Conservation (phyloP, 2,329 filamentous ascomycete species). For the Venturia asperata region DNA sequence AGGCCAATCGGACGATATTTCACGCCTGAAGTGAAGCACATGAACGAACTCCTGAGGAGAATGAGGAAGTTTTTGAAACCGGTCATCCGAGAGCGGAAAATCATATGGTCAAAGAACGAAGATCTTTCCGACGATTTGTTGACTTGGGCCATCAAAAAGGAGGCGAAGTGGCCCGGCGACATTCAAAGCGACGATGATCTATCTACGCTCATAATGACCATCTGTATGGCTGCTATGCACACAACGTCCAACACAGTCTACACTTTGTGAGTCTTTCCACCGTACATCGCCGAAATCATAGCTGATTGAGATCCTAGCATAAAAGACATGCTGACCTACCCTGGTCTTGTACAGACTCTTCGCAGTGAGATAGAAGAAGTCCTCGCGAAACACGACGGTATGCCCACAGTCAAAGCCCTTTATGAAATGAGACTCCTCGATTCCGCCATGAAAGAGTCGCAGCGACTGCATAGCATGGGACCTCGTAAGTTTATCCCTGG, state of each 20-base stretch:
- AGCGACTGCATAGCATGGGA: constrained; percentile 16
- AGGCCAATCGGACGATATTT: neutral
- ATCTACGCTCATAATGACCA: no score
- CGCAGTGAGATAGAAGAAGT: neutral
- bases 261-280: neutral
- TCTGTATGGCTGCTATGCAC: neutral
- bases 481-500: neutral
- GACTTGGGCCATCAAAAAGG: neutral
- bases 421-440: constrained; percentile 25
- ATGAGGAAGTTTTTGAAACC: neutral
- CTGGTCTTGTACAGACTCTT: neutral
- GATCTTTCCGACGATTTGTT: neutral
- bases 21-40: constrained; percentile 20
- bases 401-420: constrained; percentile 31
- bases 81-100: neutral
- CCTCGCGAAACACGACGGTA: neutral
- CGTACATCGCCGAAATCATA: rapidly evolving
- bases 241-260: neutral
- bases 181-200: neutral
- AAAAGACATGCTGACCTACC: neutral
- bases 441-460: constrained; percentile 19
- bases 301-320: constrained; percentile 19
- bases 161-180: neutral
- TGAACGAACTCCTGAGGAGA: constrained; percentile 27
- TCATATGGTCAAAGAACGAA: neutral